These are phyloP conservation scores for Botrytis elliptica DNA, from an alignment of 2,329 filamentous ascomycete species.

Conservation along the genomic window DNA sequence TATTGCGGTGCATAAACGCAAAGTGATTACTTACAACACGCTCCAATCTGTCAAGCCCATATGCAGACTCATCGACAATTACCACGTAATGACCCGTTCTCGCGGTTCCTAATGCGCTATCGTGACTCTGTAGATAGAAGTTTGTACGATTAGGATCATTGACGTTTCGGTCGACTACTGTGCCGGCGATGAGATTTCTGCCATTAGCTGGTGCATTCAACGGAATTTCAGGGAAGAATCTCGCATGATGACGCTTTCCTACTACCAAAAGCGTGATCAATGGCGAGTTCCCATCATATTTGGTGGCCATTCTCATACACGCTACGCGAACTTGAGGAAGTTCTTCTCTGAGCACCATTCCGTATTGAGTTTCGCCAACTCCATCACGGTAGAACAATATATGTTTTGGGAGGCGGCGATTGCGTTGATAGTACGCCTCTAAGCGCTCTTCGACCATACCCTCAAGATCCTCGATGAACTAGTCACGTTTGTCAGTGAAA, in stretches of 20 bases:
- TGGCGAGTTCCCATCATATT: too few relatives aligned
- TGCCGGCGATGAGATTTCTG: too few relatives aligned
- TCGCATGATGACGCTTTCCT: not conserved
- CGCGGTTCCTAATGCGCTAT: not conserved
- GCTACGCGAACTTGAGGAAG: conserved; percentile 33
- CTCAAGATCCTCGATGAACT: conserved; percentile 41
- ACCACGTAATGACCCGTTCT: not conserved
- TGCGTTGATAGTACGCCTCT: conserved; percentile 42
- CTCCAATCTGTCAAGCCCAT: not conserved
- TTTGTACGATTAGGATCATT: not conserved
- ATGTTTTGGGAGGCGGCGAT: too few relatives aligned
- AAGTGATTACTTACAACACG: not conserved
- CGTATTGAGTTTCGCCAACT: conserved; percentile 39
- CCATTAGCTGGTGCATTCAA: too few relatives aligned
- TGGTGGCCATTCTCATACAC: not conserved
- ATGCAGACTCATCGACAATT: not conserved
- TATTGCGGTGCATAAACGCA: too few relatives aligned
- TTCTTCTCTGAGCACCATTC: conserved; percentile 36
- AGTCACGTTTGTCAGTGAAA: too few relatives aligned
- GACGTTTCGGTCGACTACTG: not conserved
- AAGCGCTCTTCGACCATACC: conserved; percentile 26
- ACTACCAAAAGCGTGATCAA: not conserved
- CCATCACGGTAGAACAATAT: conserved; percentile 37
- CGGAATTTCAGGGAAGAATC: not conserved
- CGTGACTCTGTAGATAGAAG: not conserved